Base-by-base conservation (phyloP, 257 asterid species). In the Catharanthus roseus region DNA sequence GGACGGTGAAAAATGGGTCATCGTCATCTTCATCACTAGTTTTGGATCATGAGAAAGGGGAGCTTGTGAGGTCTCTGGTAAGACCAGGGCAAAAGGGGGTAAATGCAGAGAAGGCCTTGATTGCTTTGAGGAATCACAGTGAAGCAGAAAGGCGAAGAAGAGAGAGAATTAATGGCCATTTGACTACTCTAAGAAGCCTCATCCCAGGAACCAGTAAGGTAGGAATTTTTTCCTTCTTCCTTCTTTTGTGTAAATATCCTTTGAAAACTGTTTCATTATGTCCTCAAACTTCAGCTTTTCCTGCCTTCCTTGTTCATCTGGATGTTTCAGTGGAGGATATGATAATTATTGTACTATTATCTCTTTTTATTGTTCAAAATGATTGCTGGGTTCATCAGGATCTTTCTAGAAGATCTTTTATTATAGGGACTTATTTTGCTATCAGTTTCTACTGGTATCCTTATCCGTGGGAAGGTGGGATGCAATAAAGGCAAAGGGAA, bases 121-220 rank as follows among this genome's bases (percentile, higher is more conserved):
- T 86, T 44, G 96, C 97, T 77, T 53, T 91, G 80, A 82, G 86
- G 82, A 91, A 89, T 76, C 97, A 91, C 68, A 91, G 97, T 72
- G 90, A 87, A 42, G 95, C 96, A 41, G 96, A 91, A 77, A 85
- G 96, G 73, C 74, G 96, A 62, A 77, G 97, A 68, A 83, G 97
- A 70, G 95, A 89, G 55, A 84, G 96, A 70, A 91, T 91, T 39
- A 91, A 91, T 73, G 89, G 80, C 42, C 97, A 89, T 80, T 82
- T 91, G 75, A 73, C 86, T 71, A 89, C 91, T 23, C 95, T 91
- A 8, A 79, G 95, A 76, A 87, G 82, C 78, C 80, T 89, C 19
- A 74, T 87, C 71, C 95, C 96, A 24, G 95, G 93, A n/a, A 84
- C 88, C 5, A 80, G 62, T 57, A 91, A 91, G 96, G 97, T 88